Conservation (phyloP, 2,329 filamentous ascomycete species). For the Cercospora sojina region DNA sequence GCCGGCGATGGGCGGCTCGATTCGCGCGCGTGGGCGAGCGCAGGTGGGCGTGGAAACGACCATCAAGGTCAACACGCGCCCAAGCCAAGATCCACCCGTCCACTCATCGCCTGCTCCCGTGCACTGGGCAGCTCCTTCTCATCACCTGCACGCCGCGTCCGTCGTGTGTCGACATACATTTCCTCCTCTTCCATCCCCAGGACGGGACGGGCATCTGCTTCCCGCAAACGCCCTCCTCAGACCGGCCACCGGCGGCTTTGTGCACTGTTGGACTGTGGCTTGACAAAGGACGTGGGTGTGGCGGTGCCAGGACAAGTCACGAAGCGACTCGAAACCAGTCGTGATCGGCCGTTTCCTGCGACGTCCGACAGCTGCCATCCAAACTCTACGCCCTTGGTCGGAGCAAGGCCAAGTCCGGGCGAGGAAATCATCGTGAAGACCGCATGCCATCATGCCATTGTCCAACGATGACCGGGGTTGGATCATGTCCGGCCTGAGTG, state of each 20-base stretch:
- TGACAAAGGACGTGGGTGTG: slow-evolving; percentile 7
- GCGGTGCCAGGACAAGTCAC: slow-evolving; percentile 14
- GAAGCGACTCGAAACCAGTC: slow-evolving; percentile 16
- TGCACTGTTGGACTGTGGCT: slow-evolving; percentile 1
- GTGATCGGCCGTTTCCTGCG: slow-evolving; percentile 5
- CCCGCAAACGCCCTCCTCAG: neutral
- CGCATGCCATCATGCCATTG: slow-evolving; percentile 45
- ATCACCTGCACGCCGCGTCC: neutral
- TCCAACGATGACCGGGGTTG: slow-evolving; percentile 87
- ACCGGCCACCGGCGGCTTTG: neutral
- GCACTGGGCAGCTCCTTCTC: neutral
- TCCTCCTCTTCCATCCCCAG: neutral
- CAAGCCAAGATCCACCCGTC: neutral
- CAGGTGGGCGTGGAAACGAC: neutral
- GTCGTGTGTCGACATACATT: neutral
- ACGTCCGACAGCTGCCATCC: slow-evolving; percentile 2
- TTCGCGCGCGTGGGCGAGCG: slow-evolving; percentile 1
- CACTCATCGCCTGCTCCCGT: neutral
- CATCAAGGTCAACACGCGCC: slow-evolving; percentile 5
- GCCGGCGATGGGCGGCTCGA: neutral
- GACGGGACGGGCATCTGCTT: neutral
- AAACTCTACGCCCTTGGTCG: neutral
- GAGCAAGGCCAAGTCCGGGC: neutral
- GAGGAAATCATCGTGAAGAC: neutral
- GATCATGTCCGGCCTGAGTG: slow-evolving; percentile 84